Base-by-base conservation (phyloP, 805 yeast species). In the Danielia reshetovae region DNA sequence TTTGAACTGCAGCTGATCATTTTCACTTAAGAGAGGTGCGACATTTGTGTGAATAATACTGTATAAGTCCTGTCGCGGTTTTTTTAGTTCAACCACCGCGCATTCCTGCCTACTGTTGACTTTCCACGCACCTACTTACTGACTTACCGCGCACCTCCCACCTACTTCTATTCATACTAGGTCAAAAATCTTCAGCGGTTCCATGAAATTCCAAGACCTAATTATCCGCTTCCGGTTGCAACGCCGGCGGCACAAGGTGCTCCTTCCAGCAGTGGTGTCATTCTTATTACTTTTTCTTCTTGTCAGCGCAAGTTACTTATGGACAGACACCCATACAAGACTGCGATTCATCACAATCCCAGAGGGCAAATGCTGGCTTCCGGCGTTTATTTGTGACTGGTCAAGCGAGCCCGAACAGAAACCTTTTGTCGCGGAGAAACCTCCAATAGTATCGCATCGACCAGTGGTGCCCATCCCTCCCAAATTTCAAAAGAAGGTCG, bases 211-310 rank as follows among this genome's bases (percentile, higher is more conserved):
- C 9, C 22, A 19, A 9, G 9, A 19, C 9, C n/a, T 44, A 17
- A 25, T 34, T 24, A 18, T 42, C 14, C 45, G 41, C 15, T 33
- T 36, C 12, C 48, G 48, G 9, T 26, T 44, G 19, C 46, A 36
- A 30, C 46, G 48, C 22, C 24, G 48, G 30, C 44, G 48, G 17
- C 48, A 44, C 30, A 27, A 35, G 27, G 27, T 28, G 19, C 23
- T 40, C 13, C 24, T 25, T 7, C 17, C 39, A 19, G 36, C 34
- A 12, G 11, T 27, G 12, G 18, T 7, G 13, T 6, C n/a, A n/a
- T n/a, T n/a, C n/a, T n/a, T 17, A 9, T 19, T 19, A 7, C 9
- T 19, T 9, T 7, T 12, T 24, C 13, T 24, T 7, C 26, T 9
- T 24, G 26, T 12, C 7, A 7, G 13, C 13, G 10, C 26, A 5